Conservation (phyloP, 1,284 basidiomycete genomes). For the Heterobasidion annosum region DNA sequence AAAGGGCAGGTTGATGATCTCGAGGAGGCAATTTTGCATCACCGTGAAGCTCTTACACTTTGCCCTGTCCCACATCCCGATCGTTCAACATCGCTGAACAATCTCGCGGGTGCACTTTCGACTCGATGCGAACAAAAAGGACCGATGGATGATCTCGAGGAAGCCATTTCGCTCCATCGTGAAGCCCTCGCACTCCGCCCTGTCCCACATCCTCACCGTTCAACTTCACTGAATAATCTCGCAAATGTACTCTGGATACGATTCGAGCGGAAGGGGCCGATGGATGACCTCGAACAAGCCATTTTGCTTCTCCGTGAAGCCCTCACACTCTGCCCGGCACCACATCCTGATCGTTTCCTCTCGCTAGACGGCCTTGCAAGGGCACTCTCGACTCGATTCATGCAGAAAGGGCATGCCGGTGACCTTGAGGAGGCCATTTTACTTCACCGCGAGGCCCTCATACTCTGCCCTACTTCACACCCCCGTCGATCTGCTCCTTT, state of each 20-base stretch:
- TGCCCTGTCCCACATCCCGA: background rate
- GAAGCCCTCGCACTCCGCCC: background rate
- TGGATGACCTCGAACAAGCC: background rate
- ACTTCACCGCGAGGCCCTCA: too few species aligned
- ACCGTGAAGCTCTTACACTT: slow-evolving; percentile 14
- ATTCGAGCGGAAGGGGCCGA: background rate
- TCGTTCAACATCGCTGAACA: background rate
- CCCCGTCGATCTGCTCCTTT: too few species aligned
- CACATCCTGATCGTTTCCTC: background rate
- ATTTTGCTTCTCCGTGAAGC: background rate
- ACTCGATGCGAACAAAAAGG: background rate
- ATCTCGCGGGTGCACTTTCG: background rate
- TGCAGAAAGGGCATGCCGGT: background rate
- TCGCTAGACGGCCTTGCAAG: background rate
- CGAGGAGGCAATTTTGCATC: slow-evolving; percentile 20
- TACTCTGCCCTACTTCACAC: too few species aligned
- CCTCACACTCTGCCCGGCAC: background rate
- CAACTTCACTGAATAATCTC: background rate
- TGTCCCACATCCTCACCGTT: background rate
- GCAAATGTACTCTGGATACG: background rate
- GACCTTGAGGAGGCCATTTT: background rate
- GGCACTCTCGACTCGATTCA: background rate
- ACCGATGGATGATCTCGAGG: background rate
- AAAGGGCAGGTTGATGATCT: slow-evolving; percentile 18
- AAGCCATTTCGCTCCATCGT: background rate